These are phyloP conservation scores for Stellera chamaejasme DNA, from an alignment of 345 rosid species.

Conservation along the genomic window DNA sequence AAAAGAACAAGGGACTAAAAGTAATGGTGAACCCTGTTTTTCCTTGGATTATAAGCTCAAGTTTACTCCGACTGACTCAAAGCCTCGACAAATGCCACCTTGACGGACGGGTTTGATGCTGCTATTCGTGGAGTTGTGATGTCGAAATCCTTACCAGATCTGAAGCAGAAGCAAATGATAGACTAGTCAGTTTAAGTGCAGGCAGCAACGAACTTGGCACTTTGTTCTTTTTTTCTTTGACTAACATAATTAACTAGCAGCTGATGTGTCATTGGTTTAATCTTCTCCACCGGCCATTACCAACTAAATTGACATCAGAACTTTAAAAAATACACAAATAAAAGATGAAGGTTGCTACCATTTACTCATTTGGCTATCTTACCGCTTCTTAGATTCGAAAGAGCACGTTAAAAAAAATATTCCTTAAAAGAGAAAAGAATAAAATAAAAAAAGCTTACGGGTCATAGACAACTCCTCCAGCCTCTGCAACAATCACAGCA, in stretches of 20 bases:
- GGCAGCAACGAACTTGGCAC: constrained; percentile 2
- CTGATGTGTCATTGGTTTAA: not conserved
- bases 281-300: not conserved
- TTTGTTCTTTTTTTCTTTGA: not conserved
- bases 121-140: constrained; percentile 77
- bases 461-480: constrained; percentile 87
- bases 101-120: constrained; percentile 69
- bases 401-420: not conserved
- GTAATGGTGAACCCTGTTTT: not conserved
- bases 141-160: constrained; percentile 83
- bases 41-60: not conserved
- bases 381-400: not conserved
- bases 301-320: not conserved
- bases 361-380: not conserved
- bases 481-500: constrained; percentile 72
- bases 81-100: constrained; percentile 65
- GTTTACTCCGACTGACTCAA: constrained; percentile 36
- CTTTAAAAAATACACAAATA: not conserved
- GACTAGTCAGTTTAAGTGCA: constrained; percentile 5
- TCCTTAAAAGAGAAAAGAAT: not conserved
- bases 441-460: constrained; percentile 46
- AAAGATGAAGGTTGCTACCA: not conserved
- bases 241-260: not conserved
- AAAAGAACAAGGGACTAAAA: not conserved
- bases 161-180: constrained; percentile 24